Percentiles rank a stretch among this genome's conserved stretches.
These are phyloP conservation scores for Wickerhamomyces sp. DNA, from an alignment of 1,139 yeast species.

Conservation along the genomic window DNA sequence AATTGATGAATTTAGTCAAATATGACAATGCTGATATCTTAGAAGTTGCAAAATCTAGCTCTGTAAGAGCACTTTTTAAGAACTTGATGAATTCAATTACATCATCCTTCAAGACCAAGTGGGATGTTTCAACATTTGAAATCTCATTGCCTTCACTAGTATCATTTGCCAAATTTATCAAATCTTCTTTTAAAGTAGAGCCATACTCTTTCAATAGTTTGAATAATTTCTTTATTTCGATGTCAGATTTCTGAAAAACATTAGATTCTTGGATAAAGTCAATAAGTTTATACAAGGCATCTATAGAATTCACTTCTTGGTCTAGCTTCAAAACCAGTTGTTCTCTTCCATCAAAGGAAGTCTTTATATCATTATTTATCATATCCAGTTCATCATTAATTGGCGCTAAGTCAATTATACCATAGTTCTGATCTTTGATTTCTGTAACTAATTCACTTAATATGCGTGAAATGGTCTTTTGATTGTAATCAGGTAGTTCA, in stretches of 20 bases:
- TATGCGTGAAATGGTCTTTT: too few species aligned
- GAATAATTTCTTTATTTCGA: background rate
- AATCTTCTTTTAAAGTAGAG: background rate
- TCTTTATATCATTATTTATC: background rate
- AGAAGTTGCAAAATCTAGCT: conserved; percentile 4
- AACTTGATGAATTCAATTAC: background rate
- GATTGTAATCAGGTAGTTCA: too few species aligned
- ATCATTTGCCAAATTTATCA: background rate
- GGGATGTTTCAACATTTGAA: background rate
- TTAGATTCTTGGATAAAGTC: background rate
- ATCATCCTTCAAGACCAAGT: background rate
- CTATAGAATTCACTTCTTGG: background rate
- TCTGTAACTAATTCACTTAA: background rate
- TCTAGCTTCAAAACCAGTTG: background rate
- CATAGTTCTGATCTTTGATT: background rate
- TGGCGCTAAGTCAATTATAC: background rate
- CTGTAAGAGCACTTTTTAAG: background rate
- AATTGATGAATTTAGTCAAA: background rate
- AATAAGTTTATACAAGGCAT: background rate
- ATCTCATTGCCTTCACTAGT: background rate
- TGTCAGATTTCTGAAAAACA: background rate
- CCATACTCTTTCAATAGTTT: background rate
- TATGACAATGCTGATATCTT: conserved; percentile 1
- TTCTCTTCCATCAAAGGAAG: background rate
- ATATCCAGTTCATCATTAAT: background rate